Evolutionary conservation across 1,284 basidiomycete species (phyloP), one percentile per base, ranked within the genome.

Genomic region (Heterobasidion parviporum): DNA sequence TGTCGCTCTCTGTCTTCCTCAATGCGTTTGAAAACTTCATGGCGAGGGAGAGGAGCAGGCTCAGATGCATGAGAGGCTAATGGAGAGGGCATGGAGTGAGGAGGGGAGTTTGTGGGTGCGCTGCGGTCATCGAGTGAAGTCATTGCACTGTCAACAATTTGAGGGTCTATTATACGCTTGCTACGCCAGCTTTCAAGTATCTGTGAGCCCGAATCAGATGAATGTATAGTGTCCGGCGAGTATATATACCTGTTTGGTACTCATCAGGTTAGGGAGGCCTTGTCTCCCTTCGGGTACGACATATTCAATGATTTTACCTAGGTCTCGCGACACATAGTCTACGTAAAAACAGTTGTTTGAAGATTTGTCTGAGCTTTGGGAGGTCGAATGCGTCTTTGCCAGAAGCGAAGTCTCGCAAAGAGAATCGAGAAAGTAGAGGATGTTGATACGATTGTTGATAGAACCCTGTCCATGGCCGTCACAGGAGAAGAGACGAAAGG

Each of bases 1-100:
- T 98, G 94, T 61, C 95, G 81, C 67, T 98, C 94, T 2, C 94
- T 79, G 68, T 98, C 95, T 64, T 96, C 94, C 68, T 98, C 94
- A 59, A 98, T 96, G 4, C 94, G 85, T 49, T 89, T 85, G 60
- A 94, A 81, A 32, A 94, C 83, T 58, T 97, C 93, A 45, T 76
- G 68, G 54, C 73, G 80, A 51, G 72, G 82, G 62, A 84, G 68
- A 52, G 36, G 62, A 10, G 38, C 55, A 44, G 15, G 62, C 0
- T 57, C 54, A 18, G 63, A 54, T 20, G 67, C 60, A 33, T 63
- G 61, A 8, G 64, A 56, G 63, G 57, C 32, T 56, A 60, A 43
- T 58, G 62, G 45, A 60, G 64, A 20, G 58, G 61, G 48, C 61
- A 61, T 41, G 72, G 63, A 41, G 60, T 51, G 58, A 61, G 63